phyloP scores from a whole-genome alignment of 352 stramenopile genomes.

The Phytophthora macrochlamydospora region DNA sequence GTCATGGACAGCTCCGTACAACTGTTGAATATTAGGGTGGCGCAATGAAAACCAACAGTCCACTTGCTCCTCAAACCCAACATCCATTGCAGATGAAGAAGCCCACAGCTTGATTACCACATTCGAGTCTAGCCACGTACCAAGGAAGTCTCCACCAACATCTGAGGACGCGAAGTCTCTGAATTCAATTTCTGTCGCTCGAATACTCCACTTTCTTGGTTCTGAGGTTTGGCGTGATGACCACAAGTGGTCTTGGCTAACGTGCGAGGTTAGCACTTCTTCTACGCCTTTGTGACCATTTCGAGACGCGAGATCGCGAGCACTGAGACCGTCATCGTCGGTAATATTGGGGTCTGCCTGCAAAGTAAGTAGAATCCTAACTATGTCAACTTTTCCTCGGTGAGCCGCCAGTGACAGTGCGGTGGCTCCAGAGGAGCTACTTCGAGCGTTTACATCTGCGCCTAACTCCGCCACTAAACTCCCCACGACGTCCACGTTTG shows the following conservation, averaged over 20 bases:
- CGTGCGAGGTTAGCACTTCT: neutral
- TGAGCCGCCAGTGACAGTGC: neutral
- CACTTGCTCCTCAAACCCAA: neutral
- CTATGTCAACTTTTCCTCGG: neutral
- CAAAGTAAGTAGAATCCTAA: neutral
- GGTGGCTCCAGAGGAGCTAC: too few relatives aligned
- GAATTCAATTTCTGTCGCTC: neutral
- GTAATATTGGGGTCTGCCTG: neutral
- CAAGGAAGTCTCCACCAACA: neutral
- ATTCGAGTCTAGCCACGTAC: neutral
- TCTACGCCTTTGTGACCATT: neutral
- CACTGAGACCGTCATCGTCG: neutral
- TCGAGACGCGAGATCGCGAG: neutral
- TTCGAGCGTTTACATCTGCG: neutral
- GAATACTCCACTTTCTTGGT: neutral
- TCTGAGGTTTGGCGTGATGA: neutral
- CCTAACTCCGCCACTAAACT: neutral
- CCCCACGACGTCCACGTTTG: neutral
- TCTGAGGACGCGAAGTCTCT: neutral
- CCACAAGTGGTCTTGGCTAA: neutral
- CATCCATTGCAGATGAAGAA: neutral
- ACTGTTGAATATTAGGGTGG: neutral
- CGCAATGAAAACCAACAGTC: neutral
- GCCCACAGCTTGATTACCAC: neutral
- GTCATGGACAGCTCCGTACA: neutral